Percentiles rank a stretch among this genome's conserved stretches.
Evolutionary conservation across 352 stramenopile genomes (phyloP).

Genomic region (Phytophthora kernoviae): DNA sequence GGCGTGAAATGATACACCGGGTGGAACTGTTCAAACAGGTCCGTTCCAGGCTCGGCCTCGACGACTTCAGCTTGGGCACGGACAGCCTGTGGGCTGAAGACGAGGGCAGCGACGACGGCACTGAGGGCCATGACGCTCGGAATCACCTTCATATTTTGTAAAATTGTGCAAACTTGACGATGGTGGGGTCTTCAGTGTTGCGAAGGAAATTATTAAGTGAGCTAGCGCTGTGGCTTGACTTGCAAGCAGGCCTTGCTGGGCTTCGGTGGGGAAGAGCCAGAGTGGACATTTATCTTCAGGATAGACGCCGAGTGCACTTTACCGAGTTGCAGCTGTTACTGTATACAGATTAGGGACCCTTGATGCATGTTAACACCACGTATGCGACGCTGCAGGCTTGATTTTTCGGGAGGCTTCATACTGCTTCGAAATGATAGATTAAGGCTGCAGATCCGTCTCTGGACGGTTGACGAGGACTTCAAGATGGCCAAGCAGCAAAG

Average conservation of each 20-base stretch:
- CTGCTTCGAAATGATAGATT: constrained; percentile 20
- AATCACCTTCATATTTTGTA: constrained; percentile 29
- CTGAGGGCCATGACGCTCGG: constrained; percentile 20
- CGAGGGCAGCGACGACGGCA: constrained; percentile 16
- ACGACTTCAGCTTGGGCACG: constrained; percentile 24
- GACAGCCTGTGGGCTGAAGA: constrained; percentile 17
- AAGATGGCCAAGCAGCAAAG: no score
- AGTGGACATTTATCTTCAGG: constrained; percentile 2
- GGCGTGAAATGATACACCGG: constrained; percentile 65
- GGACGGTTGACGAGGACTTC: constrained; percentile 5
- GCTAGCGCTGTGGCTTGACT: not conserved
- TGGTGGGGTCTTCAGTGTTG: constrained; percentile 8
- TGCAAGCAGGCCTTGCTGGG: not conserved
- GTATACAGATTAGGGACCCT: no score
- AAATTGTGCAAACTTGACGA: constrained; percentile 13
- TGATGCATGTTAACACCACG: constrained; percentile 18
- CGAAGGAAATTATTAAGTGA: constrained; percentile 31
- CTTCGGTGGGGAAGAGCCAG: constrained; percentile 16
- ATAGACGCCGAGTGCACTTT: constrained; percentile 7
- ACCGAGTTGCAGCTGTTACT: constrained; percentile 6
- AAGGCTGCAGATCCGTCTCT: no score
- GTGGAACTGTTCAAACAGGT: constrained; percentile 60
- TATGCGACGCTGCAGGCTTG: constrained; percentile 26
- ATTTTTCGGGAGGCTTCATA: constrained; percentile 13
- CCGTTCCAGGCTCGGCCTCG: constrained; percentile 37